These are phyloP conservation scores for Colletotrichum liriopes DNA, from an alignment of 2,329 filamentous ascomycete species.

Conservation along the genomic window DNA sequence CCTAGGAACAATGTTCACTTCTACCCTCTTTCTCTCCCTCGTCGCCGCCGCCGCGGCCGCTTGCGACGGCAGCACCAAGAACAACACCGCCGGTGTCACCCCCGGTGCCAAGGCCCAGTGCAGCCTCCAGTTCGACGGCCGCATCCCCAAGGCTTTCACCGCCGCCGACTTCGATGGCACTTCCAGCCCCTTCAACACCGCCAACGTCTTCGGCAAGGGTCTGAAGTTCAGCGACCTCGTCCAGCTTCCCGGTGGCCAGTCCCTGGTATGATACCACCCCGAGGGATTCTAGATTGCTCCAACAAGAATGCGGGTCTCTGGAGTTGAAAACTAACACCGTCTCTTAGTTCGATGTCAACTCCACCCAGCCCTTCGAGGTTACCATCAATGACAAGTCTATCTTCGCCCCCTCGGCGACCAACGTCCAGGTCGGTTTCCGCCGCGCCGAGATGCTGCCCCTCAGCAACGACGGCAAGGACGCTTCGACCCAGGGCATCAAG, in stretches of 20 bases:
- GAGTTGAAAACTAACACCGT: not conserved
- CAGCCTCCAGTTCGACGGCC: constrained; percentile 63
- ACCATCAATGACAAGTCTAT: constrained; percentile 73
- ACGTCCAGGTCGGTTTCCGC: constrained; percentile 72
- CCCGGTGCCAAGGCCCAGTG: constrained; percentile 49
- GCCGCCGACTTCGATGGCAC: constrained; percentile 61
- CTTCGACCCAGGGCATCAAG: constrained; percentile 69
- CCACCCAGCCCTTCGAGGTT: constrained; percentile 64
- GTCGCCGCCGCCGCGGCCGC: constrained; percentile 33
- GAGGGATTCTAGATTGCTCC: not conserved
- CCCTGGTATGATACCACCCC: constrained; percentile 53
- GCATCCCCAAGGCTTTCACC: constrained; percentile 57
- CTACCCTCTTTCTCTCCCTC: constrained; percentile 37
- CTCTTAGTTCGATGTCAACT: constrained; percentile 59
- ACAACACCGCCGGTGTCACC: constrained; percentile 31
- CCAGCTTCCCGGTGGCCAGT: constrained; percentile 60
- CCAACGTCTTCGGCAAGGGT: constrained; percentile 67
- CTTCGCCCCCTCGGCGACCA: constrained; percentile 65
- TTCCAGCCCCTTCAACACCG: constrained; percentile 64
- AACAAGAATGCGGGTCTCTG: not conserved
- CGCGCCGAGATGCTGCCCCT: constrained; percentile 70
- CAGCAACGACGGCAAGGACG: constrained; percentile 65
- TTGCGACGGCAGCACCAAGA: constrained; percentile 24
- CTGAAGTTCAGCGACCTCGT: constrained; percentile 67
- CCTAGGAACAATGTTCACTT: constrained; percentile 42